phyloP scores from a whole-genome alignment of 2,329 filamentous ascomycete genomes.

The Nakataea oryzae region DNA sequence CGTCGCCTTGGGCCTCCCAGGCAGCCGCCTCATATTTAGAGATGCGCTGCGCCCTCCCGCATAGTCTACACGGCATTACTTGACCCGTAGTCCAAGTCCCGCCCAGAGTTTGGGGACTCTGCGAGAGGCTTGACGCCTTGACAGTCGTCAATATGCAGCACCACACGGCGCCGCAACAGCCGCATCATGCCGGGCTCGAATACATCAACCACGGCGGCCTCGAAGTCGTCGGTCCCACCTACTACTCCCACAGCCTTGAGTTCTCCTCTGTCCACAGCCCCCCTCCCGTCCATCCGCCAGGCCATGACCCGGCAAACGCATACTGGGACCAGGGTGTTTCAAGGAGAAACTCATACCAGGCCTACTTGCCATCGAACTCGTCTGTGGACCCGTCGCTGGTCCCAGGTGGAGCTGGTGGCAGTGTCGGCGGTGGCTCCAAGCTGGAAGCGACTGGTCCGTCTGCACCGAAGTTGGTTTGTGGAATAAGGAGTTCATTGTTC shows the following conservation, averaged over 20 bases:
- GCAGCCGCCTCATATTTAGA: neutral
- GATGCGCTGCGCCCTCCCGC: neutral
- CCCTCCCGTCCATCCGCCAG: neutral
- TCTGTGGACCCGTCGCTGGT: neutral
- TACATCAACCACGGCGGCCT: neutral
- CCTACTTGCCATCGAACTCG: neutral
- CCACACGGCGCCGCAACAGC: neutral
- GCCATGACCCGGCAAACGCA: neutral
- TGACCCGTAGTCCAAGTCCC: neutral
- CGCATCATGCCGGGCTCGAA: neutral
- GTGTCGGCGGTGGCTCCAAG: neutral
- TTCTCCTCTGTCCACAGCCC: neutral
- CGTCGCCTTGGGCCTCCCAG: neutral
- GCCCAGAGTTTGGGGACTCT: neutral
- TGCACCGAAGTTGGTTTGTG: conserved; percentile 13
- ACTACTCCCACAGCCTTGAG: neutral
- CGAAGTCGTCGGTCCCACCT: neutral
- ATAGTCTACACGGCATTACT: neutral
- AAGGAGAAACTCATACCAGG: neutral
- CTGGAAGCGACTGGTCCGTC: neutral
- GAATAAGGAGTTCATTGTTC: conserved; percentile 16
- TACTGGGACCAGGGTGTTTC: neutral
- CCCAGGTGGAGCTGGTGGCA: neutral
- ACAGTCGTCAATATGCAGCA: neutral
- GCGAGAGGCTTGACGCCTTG: neutral